Base-by-base conservation (phyloP, 140 eudicot genomes). In the Anethum foeniculum region DNA sequence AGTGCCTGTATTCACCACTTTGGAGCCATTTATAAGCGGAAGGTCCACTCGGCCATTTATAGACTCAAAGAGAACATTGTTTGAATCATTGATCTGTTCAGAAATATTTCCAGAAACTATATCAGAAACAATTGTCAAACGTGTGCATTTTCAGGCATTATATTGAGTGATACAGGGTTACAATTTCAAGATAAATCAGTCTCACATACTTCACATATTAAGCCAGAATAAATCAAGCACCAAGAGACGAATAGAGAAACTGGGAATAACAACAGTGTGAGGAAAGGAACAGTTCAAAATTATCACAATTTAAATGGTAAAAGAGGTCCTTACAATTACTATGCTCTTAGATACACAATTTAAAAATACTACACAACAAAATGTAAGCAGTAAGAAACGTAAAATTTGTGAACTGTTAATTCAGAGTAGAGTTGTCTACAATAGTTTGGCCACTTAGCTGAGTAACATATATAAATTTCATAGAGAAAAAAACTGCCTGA, bases 51-150 rank as follows among this genome's bases (percentile, higher is more conserved):
- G 84, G 75, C 48, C 82, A 39, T 86, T 83, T 75, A 75, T 62
- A 51, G 83, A 51, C 75, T 77, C 89, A 80, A 78, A 69, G 82
- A 82, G 75, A 52, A 67, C 34, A 71, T 81, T 69, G 60, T 82
- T 68, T 32, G 74, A 36, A 48, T 38, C 46, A 58, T 67, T 85
- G 78, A 76, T 51, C 23, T 72, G 79, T 73, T 77, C 30, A 52
- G 84, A 56, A 65, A 71, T 84, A 78, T 75, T 80, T 81, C 76
- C 84, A 81, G 82, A 39, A 75, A 41, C 75, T 56, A 84, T 84
- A 69, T 79, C 87, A 5, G 83, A 79, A 39, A 49, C 77, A 79
- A 51, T 30, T 43, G 68, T 34, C 36, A 39, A 43, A 13, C 80
- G 71, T 81, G 69, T 21, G 21, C 77, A 78, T 86, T 80, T 87